A percentile compares a stretch with the other conserved stretches of the same genome.
These are phyloP conservation scores for Diplodia mutila DNA, from an alignment of 2,329 filamentous ascomycete species.

Conservation along the genomic window DNA sequence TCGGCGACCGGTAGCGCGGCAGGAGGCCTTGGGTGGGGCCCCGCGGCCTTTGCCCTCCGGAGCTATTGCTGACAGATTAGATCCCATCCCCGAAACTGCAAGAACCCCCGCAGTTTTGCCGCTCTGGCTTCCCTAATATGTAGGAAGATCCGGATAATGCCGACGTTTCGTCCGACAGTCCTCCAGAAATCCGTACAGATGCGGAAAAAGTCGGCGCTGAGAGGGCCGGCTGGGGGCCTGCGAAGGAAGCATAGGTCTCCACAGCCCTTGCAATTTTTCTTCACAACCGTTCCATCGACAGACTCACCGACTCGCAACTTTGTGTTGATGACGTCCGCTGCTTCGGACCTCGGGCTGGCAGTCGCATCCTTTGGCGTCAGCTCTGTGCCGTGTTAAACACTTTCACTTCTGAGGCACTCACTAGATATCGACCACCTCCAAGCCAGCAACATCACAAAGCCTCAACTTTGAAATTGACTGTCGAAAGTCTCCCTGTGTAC, in stretches of 20 bases:
- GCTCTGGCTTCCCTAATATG: background rate
- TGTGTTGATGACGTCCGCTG: too few relatives aligned
- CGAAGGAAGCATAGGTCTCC: background rate
- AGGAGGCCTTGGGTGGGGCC: slow-evolving; percentile 1
- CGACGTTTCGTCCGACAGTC: too few relatives aligned
- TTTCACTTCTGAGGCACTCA: background rate
- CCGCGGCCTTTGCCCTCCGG: background rate
- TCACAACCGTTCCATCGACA: too few relatives aligned
- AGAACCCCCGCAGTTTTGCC: background rate
- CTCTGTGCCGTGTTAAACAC: background rate
- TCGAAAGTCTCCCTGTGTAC: background rate
- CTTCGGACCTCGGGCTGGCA: too few relatives aligned
- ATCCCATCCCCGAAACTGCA: background rate
- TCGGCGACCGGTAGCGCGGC: background rate
- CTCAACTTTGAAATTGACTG: background rate
- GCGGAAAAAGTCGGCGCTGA: background rate
- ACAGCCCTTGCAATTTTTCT: background rate
- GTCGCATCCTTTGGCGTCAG: background rate
- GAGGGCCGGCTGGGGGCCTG: background rate
- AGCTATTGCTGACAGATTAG: background rate
- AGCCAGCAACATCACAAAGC: background rate
- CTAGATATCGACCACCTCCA: background rate
- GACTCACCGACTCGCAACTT: too few relatives aligned
- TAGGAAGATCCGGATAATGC: background rate
- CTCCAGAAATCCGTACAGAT: background rate